Conservation (phyloP, 164 flowering plant species). For the Brasenia schreberi region DNA sequence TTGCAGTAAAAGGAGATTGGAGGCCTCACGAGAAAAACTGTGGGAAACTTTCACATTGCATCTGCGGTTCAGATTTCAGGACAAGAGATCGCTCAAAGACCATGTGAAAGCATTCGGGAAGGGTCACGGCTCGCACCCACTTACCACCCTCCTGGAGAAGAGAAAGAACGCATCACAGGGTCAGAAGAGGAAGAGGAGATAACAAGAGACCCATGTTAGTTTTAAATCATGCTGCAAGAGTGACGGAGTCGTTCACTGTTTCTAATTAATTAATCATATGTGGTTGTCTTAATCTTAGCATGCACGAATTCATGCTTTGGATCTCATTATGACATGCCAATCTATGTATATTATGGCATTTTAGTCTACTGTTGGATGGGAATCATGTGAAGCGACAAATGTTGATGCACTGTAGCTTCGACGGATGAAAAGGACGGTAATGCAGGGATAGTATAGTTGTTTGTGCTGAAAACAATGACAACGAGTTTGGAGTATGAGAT, state of each 20-base stretch:
- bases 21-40: slow-evolving; percentile 80
- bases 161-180: slow-evolving; percentile 41
- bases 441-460: too few relatives aligned
- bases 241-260: not conserved
- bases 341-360: too few relatives aligned
- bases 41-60: slow-evolving; percentile 71
- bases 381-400: too few relatives aligned
- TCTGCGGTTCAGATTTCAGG: slow-evolving; percentile 73
- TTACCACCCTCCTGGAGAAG: slow-evolving; percentile 34
- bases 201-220: slow-evolving; percentile 3
- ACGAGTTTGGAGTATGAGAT: too few relatives aligned
- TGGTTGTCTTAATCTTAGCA: not conserved
- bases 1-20: slow-evolving; percentile 78
- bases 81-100: slow-evolving; percentile 72
- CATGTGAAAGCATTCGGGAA: slow-evolving; percentile 63
- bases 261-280: not conserved
- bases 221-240: too few relatives aligned
- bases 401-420: too few relatives aligned
- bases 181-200: slow-evolving; percentile 36
- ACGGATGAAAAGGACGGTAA: too few relatives aligned
- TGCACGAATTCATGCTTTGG: not conserved
- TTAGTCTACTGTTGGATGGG: too few relatives aligned
- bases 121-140: slow-evolving; percentile 51
- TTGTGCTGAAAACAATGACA: too few relatives aligned
- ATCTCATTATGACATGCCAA: slow-evolving; percentile 8